Evolutionary conservation across 805 yeast species (phyloP).

Genomic region (Candida arabinofermentans): DNA sequence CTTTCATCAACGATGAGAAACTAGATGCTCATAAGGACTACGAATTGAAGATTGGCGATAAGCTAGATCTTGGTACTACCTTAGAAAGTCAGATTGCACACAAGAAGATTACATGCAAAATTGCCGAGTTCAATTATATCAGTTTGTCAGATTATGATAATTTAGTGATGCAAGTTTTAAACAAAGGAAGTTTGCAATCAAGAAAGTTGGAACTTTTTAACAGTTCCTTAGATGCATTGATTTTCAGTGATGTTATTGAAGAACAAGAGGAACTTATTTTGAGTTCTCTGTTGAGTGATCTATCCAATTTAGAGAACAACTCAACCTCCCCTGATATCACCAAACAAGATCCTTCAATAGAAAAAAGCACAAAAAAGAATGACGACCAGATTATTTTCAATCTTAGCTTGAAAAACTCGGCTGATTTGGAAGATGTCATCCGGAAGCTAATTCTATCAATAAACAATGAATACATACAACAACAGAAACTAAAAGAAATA

Average conservation of each 20-base stretch:
- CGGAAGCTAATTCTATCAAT: conserved; percentile 51
- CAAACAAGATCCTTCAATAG: background rate
- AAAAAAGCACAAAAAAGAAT: conserved; percentile 21
- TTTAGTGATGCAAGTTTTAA: conserved; percentile 21
- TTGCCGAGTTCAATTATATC: conserved; percentile 67
- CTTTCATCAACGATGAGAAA: conserved; percentile 77
- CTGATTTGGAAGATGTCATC: conserved; percentile 52
- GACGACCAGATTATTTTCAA: conserved; percentile 50
- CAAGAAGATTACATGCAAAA: conserved; percentile 78
- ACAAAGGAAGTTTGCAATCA: conserved; percentile 24
- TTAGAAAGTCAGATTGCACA: conserved; percentile 68
- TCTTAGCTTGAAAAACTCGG: conserved; percentile 54
- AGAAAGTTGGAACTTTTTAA: conserved; percentile 31
- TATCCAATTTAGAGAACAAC: too few relatives aligned
- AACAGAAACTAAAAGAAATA: conserved; percentile 49
- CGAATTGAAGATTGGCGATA: conserved; percentile 73
- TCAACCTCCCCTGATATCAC: too few relatives aligned
- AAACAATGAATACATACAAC: conserved; percentile 56
- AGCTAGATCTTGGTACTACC: conserved; percentile 92
- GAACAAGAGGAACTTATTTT: conserved; percentile 30
- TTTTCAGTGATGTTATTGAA: conserved; percentile 33
- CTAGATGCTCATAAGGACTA: conserved; percentile 59
- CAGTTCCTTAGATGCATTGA: conserved; percentile 32
- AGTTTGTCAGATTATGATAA: conserved; percentile 33
- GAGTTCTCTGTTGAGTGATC: conserved; percentile 20